Evolutionary conservation across 2,329 filamentous ascomycete species (phyloP), one percentile per base, ranked within the genome.

Genomic region (Oidium heveae): DNA sequence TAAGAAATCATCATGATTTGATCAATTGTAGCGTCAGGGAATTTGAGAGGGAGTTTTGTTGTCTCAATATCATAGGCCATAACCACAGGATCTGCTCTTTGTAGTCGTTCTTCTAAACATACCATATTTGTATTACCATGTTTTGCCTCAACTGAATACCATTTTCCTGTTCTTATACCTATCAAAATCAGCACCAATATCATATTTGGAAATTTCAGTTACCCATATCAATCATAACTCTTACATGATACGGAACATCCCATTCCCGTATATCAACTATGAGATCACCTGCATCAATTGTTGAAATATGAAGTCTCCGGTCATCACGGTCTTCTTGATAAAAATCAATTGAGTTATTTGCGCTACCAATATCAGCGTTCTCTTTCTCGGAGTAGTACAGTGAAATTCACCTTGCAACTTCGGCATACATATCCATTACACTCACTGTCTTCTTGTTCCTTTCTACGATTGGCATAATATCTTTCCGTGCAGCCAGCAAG

Each of bases 1-100:
- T 98, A 98, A 34, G 93, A 98, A 66, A 98, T 89, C 91, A 98
- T 98, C 88, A 98, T 98, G 64, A 98, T 83, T 66, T 94, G 89
- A 69, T 98, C 91, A 58, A 94, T 82, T 4, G 87, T 77, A 1
- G 91, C 82, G 65, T 98, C 93, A 28, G 91, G 93, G 62, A 98
- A 98, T 67, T 98, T 98, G 55, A 98, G 72, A 1, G 93, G 91
- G 16, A 91, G 72, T 65, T 98, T 98, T 5, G 86, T 89, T 2
- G 91, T 98, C 69, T 98, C 91, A 64, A 98, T 98, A 79, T 98
- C 91, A 69, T 82, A 98, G n/a, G 91, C 91, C 75, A 98, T 83
- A 20, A 98, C 85, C n/a, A 96, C 85, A 0, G 91, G 91, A 63
- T 98, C 91, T 22, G 93, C 88, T 68, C 87, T 85, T 57, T 86